phyloP scores from a whole-genome alignment of 805 yeast genomes.

The Candida patagonica region DNA sequence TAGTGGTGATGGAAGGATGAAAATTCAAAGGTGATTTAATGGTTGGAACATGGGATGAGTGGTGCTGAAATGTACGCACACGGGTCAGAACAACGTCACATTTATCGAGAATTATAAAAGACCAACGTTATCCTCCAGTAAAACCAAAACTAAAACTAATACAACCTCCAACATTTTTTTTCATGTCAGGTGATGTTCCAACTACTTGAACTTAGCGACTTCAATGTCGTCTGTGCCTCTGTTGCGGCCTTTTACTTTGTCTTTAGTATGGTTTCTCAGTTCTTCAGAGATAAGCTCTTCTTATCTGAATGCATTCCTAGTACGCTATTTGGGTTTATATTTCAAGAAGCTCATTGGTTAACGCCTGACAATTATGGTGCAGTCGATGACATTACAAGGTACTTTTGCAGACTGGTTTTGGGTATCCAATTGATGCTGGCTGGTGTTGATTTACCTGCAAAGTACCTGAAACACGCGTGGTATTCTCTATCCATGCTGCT shows the following conservation, averaged over 20 bases:
- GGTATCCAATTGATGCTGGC: slow-evolving; percentile 66
- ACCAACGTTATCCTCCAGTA: too few relatives aligned
- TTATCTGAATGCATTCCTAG: slow-evolving; percentile 64
- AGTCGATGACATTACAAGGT: slow-evolving; percentile 42
- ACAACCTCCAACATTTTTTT: too few relatives aligned
- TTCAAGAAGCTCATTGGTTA: slow-evolving; percentile 51
- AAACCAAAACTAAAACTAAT: too few relatives aligned
- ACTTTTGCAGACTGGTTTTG: slow-evolving; percentile 52
- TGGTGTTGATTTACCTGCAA: slow-evolving; percentile 63
- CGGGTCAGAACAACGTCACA: too few relatives aligned
- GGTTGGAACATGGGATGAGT: background rate
- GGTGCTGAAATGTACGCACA: background rate
- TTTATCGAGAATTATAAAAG: too few relatives aligned
- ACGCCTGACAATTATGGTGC: slow-evolving; percentile 44
- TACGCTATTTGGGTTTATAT: slow-evolving; percentile 49
- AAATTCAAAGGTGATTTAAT: background rate
- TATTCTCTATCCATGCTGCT: slow-evolving; percentile 46
- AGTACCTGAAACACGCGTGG: slow-evolving; percentile 55
- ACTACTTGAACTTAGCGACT: slow-evolving; percentile 14
- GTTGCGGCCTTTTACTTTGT: slow-evolving; percentile 51
- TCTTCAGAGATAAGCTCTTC: slow-evolving; percentile 49
- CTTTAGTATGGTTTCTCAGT: slow-evolving; percentile 49
- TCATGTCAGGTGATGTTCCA: too few relatives aligned
- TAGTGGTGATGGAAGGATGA: slow-evolving; percentile 2
- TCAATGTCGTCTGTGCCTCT: slow-evolving; percentile 45